Conservation (phyloP, 164 flowering plant species). For the Tinospora cordifolia region DNA sequence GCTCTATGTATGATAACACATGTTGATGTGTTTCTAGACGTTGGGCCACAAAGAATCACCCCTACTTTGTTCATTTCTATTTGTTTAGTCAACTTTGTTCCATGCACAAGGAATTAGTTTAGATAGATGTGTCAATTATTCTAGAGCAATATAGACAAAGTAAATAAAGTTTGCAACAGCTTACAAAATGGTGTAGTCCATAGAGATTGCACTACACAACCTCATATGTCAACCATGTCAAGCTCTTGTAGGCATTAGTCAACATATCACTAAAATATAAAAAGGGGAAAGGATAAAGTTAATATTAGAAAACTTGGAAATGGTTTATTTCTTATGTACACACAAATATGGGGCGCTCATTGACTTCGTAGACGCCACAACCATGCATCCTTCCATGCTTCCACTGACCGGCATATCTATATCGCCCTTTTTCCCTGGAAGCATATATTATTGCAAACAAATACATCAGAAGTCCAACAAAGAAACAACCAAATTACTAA, state of each 20-base stretch:
- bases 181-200: background rate
- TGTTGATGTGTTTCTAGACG: background rate
- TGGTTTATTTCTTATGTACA: slow-evolving; percentile 16
- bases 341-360: slow-evolving; percentile 66
- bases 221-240: background rate
- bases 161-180: background rate
- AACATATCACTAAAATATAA: background rate
- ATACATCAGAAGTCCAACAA: background rate
- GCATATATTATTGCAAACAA: slow-evolving; percentile 12
- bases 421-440: slow-evolving; percentile 86
- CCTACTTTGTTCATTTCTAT: background rate
- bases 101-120: background rate
- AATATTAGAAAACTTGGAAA: background rate
- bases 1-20: background rate
- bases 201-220: background rate
- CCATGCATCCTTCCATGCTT: slow-evolving; percentile 96
- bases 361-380: slow-evolving; percentile 88
- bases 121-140: background rate
- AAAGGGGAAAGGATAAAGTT: background rate
- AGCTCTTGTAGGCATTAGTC: background rate
- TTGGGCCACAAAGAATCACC: background rate
- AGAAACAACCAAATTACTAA: background rate
- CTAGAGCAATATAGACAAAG: background rate
- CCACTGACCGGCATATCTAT: slow-evolving; percentile 94
- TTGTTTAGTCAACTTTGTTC: background rate